Evolutionary conservation across 202 grass and related monocot genomes (phyloP), one percentile per base, ranked within the genome.

Genomic region (Saccharum hybrid): DNA sequence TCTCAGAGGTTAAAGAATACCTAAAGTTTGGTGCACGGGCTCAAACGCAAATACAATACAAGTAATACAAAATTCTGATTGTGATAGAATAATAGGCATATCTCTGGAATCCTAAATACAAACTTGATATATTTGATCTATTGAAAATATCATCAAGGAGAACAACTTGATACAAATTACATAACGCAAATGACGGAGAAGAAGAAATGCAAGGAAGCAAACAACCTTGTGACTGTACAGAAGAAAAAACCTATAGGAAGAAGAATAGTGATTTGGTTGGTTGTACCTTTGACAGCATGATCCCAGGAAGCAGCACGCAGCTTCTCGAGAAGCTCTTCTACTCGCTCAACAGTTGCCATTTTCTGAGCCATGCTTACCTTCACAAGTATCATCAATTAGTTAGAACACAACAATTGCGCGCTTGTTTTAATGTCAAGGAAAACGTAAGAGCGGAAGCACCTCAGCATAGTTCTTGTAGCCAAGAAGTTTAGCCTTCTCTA

Each of bases 381-480:
- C 34, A 90, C 36, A 68, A 80, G 84, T 63, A 66, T 34, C 70
- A 81, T 31, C 10, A 77, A 66, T 71, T 83, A 76, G 62, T 68
- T 41, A 74, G 85, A 91, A 28, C n/a, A 43, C 0, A 43, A 74
- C 72, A 26, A 76, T 13, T 33, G 16, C 4, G 54, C 4, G 34
- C 2, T 78, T 63, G 4, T 80, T 71, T 41, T 80, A 83, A 72
- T 34, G 12, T 66, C 3, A 15, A 26, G 2, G 8, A 33, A 73
- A 82, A 40, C 39, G 14, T 23, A 63, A 48, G 31, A 65, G 33
- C 21, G 42, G 4, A 71, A 82, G 4, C 56, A 87, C 96, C 93
- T 98, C 96, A 75, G 96, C 96, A 74, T 89, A 98, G 78, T 96
- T 98, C 41, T 89, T 98, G 74, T 96, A 96, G n/a, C 96, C 96